These are phyloP conservation scores for Pseudocercospora fuligena DNA, from an alignment of 2,329 filamentous ascomycete species.

Conservation along the genomic window DNA sequence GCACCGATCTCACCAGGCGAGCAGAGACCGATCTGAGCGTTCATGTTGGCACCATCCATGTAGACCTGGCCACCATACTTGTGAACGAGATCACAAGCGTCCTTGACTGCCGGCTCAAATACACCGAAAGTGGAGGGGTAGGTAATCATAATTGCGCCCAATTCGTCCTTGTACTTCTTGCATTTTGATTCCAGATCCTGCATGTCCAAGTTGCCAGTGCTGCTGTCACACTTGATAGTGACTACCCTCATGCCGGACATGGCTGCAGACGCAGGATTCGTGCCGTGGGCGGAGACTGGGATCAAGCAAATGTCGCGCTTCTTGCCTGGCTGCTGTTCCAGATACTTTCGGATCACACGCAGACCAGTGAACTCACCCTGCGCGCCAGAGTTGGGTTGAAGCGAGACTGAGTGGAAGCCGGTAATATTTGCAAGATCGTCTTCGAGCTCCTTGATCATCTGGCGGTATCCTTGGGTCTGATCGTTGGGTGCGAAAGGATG, in stretches of 20 bases:
- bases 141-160: conserved; percentile 94
- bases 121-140: conserved; percentile 96
- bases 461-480: conserved; percentile 69
- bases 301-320: conserved; percentile 92
- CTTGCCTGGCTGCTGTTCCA: conserved; percentile 68
- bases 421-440: conserved; percentile 80
- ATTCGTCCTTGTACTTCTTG: conserved; percentile 80
- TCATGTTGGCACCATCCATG: conserved; percentile 99
- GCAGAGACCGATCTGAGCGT: conserved; percentile 93
- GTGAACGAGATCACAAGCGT: conserved; percentile 85
- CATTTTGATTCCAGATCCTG: conserved; percentile 85
- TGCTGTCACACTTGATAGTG: conserved; percentile 84
- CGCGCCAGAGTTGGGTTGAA: conserved; percentile 94
- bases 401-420: conserved; percentile 83
- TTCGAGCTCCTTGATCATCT: conserved; percentile 74
- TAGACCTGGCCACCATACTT: conserved; percentile 90
- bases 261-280: conserved; percentile 90
- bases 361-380: conserved; percentile 95
- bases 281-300: conserved; percentile 92
- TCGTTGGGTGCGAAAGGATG: conserved; percentile 77
- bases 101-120: conserved; percentile 87
- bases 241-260: conserved; percentile 97
- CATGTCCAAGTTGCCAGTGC: conserved; percentile 88
- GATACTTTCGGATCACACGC: conserved; percentile 83
- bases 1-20: conserved; percentile 94